Evolutionary conservation across 495 filamentous ascomycete genomes (phyloP), one percentile per base, ranked within the genome.

Genomic region (Aspergillus kassunensis): DNA sequence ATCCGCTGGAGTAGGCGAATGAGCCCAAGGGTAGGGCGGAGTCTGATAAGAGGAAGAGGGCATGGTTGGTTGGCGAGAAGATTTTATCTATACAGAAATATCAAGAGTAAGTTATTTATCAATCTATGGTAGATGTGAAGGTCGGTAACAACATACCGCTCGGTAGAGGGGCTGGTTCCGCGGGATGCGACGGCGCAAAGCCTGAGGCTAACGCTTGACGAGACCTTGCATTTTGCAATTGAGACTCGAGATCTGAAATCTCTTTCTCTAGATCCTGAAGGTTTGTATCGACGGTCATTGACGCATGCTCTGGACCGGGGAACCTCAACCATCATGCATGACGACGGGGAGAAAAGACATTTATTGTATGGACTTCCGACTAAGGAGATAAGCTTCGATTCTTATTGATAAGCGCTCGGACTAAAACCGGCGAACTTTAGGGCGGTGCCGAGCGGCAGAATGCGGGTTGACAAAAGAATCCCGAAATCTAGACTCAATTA

Each of bases 21-120:
- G 91, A 95, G 60, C 95, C 95, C 0, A 99, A 76, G 7, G 93
- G 93, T 7, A 99, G 84, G 31, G 93, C 93, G 7, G 93, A 96
- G 77, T 99, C 93, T 29, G 93, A 87, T 59, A 99, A 86, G 11
- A 97, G 82, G 44, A 97, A 84, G 54, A 97, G 86, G 49, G 89
- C 81, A 70, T 97, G 93, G 24, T 76, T 72, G 1, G 53, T 25
- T 47, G 58, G 50, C 58, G 53, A 21, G 15, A 18, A 45, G 7
- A 34, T 5, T 10, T 13, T 8, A 10, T 37, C 44, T 48, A 31
- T 16, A 6, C n/a, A 24, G 29, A 31, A 8, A 6, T 7, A 15
- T n/a, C 1, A 3, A 2, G 25, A n/a, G 9, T 10, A 18, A 29
- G 7, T 2, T n/a, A 3, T 12, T 4, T 20, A 40, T 19, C 6